These are phyloP conservation scores for Aspergillus conjunctus DNA, from an alignment of 495 filamentous ascomycete genomes.

Conservation along the genomic window DNA sequence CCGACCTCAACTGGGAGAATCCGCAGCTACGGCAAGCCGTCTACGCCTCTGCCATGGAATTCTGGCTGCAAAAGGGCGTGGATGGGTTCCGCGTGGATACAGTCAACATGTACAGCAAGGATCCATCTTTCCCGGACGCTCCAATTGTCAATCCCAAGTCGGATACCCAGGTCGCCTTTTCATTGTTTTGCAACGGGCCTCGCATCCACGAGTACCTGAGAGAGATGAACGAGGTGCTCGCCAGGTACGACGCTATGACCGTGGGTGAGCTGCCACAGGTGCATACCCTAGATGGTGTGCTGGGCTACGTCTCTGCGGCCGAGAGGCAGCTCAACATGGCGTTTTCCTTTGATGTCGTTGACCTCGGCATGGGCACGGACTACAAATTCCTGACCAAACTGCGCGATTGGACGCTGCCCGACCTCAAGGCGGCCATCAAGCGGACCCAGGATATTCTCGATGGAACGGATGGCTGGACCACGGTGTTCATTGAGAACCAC, in stretches of 20 bases:
- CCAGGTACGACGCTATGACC: constrained; percentile 50
- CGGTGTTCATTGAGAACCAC: constrained; percentile 60
- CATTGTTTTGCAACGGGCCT: constrained; percentile 58
- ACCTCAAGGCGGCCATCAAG: constrained; percentile 41
- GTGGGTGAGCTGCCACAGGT: constrained; percentile 55
- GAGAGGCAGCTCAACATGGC: constrained; percentile 55
- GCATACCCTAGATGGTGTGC: constrained; percentile 44
- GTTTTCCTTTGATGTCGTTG: constrained; percentile 56
- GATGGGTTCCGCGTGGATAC: constrained; percentile 60
- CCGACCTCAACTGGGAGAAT: constrained; percentile 61
- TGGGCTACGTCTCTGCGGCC: constrained; percentile 48
- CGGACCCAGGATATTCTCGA: constrained; percentile 50
- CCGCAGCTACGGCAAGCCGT: constrained; percentile 48
- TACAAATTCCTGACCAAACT: too few species aligned
- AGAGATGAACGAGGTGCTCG: constrained; percentile 47
- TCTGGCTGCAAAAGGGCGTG: constrained; percentile 56
- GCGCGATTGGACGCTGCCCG: constrained; percentile 46
- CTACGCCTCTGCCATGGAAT: constrained; percentile 50
- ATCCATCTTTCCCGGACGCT: constrained; percentile 46
- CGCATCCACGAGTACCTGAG: constrained; percentile 56
- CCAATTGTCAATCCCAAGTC: constrained; percentile 37
- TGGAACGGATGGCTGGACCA: constrained; percentile 55
- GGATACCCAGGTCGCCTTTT: constrained; percentile 47
- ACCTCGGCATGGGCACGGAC: constrained; percentile 47
- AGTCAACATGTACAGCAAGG: constrained; percentile 57